phyloP scores from a whole-genome alignment of 2,329 filamentous ascomycete genomes.

The Aspergillus hiratsukae region DNA sequence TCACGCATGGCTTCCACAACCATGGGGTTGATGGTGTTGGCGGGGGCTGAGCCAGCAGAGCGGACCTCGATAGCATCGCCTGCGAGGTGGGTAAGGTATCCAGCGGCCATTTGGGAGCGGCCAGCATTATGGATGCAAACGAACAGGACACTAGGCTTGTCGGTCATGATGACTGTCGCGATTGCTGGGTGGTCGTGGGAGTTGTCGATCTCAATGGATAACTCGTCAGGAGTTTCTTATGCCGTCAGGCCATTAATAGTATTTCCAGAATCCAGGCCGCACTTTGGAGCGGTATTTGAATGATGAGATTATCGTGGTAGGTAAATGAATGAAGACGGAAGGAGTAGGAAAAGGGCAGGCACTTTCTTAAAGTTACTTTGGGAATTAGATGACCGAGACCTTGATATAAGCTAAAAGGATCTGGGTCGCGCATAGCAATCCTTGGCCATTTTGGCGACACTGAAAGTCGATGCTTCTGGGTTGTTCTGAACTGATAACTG shows the following conservation, averaged over 20 bases:
- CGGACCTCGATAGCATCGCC: conserved; percentile 17
- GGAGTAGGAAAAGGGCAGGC: not conserved
- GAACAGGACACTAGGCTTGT: conserved; percentile 23
- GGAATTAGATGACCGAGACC: not conserved
- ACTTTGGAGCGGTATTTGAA: not conserved
- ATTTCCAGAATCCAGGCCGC: not conserved
- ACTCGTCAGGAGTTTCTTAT: not conserved
- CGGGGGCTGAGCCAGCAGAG: conserved; percentile 25
- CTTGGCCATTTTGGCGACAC: not conserved
- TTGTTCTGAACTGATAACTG: not conserved
- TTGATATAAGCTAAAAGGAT: not conserved
- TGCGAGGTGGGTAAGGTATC: conserved; percentile 12
- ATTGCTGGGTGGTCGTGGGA: not conserved
- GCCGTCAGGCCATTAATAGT: not conserved
- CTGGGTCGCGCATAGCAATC: not conserved
- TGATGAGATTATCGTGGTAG: not conserved
- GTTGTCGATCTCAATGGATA: not conserved
- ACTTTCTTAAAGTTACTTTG: not conserved
- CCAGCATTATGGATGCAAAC: conserved; percentile 27
- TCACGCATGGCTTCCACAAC: conserved; percentile 24
- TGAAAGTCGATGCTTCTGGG: not conserved
- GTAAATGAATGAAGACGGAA: not conserved
- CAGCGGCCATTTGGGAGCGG: conserved; percentile 24
- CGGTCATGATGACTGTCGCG: conserved; percentile 19
- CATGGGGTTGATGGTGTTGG: conserved; percentile 19